Evolutionary conservation across 177 flowering plant species (phyloP).

Genomic region (Telopea speciosissima): DNA sequence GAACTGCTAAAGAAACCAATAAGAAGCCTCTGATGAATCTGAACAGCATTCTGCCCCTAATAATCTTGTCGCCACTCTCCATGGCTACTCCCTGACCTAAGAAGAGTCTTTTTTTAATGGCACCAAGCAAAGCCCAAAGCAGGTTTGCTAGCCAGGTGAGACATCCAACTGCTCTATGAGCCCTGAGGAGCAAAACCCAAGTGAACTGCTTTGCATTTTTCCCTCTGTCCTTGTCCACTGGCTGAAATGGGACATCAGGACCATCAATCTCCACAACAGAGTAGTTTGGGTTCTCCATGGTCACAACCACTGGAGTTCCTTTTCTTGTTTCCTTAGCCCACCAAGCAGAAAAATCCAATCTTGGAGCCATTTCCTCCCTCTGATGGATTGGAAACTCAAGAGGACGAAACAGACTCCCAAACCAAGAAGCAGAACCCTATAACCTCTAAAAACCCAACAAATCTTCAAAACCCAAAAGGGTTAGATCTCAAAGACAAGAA

Average conservation of each 20-base stretch:
- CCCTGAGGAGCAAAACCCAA: constrained; percentile 72
- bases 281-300: constrained; percentile 72
- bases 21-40: constrained; percentile 41
- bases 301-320: constrained; percentile 71
- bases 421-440: constrained; percentile 9
- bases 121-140: constrained; percentile 58
- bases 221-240: constrained; percentile 57
- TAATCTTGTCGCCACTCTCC: constrained; percentile 38
- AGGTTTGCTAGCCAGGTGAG: constrained; percentile 48
- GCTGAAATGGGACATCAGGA: constrained; percentile 52
- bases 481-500: constrained; percentile 8
- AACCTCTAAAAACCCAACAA: not conserved
- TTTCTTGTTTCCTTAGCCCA: constrained; percentile 44
- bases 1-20: constrained; percentile 35
- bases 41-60: constrained; percentile 34
- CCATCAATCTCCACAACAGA: constrained; percentile 61
- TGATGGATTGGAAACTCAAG: constrained; percentile 19
- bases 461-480: constrained; percentile 11
- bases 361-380: constrained; percentile 46
- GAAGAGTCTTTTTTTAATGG: constrained; percentile 49
- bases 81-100: constrained; percentile 43
- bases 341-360: constrained; percentile 52
- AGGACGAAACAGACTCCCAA: constrained; percentile 7
- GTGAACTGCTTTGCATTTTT: constrained; percentile 72
- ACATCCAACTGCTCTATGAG: constrained; percentile 64